Base-by-base conservation (phyloP, 116 monocot genomes). In the Cymodocea nodosa region DNA sequence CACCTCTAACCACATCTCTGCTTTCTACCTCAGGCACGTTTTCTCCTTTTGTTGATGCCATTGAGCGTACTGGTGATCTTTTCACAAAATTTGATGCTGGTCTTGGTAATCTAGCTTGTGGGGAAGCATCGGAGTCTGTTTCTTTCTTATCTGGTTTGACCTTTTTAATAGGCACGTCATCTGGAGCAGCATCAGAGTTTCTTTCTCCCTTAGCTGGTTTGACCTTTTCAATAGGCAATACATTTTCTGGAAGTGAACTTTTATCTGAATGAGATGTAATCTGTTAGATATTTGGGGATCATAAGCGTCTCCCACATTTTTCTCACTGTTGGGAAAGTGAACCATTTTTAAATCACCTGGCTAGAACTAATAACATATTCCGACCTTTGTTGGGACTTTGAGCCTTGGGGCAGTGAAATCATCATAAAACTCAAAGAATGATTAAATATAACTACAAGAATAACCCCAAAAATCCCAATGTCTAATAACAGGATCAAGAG, bases 51-150 rank as follows among this genome's bases (percentile, higher is more conserved):
- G 62, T 17, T 36, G 51, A 48, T 19, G 67, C 4, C 15, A 71
- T 14, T 35, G 50, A 37, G 19, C 74, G 77, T 49, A 90, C 81
- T 15, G 86, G 90, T 23, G 83, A 90, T 60, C 60, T 86, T 58
- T 73, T 83, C 48, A 75, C 77, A 64, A 90, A 90, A 34, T 73
- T 86, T 51, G 90, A 86, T 19, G 30, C 34, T 1, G 83, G 86
- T 11, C 90, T 79, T 22, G 77, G 34, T 14, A 54, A 15, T 57
- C 68, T 68, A 19, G 30, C 30, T 30, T 30, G 15, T 2, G 17
- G 14, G 50, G 71, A 12, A 64, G 9, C 34, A 52, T 74, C 12
- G 52, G 64, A 54, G 10, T 23, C 24, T 67, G 18, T 30, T 72
- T 59, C 53, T 20, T 30, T 25, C n/a, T 50, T 73, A 59, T 52